Evolutionary conservation across 2,329 filamentous ascomycete genomes (phyloP), one percentile per base, ranked within the genome.

Genomic region (Harringtonia aguacate): DNA sequence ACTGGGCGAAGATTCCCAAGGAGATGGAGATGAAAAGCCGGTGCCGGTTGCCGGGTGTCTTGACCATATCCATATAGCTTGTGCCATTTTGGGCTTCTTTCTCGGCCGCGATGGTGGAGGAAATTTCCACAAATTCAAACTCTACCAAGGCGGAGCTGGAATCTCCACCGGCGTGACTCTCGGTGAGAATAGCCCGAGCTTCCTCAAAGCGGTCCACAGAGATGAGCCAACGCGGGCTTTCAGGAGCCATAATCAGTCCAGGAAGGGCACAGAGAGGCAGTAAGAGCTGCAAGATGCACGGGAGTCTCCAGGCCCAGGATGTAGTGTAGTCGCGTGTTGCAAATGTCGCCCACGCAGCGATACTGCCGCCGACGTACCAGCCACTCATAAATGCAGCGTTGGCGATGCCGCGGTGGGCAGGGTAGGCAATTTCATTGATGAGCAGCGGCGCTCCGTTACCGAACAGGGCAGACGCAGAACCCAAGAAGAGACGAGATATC

Each of bases 231-330:
- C 48, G 48, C n/a, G 46, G 46, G 13, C 29, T 27, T 33, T 48
- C 46, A 14, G 39, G 36, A 15, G 31, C 30, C 14, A 48, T 36
- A 24, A 48, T 18, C 7, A 50, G 10, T 8, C 24, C 36, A 7
- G 42, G 33, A 14, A 50, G 24, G 20, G 42, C 44, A 8, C 43
- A 15, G 6, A 41, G 4, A 13, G 28, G 61, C 5, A 73, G 68
- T 8, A 51, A 48, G 22, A 67, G 58, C 52, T 77, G 73, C 3
- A 75, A 58, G 51, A 75, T 63, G 8, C 77, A 68, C 1, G 79
- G 79, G 17, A 77, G 67, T 22, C 72, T 63, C 79, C 79, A 84
- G 0, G 75, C 39, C 47, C 47, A 67, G 3, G 58, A 69, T 33
- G 54, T 54, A 29, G 65, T 65, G 10, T 67, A 62, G 6, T 61